Percentiles rank a stretch among this genome's conserved stretches.
Conservation (phyloP, 2,329 filamentous ascomycete genomes). For the Capronia americana region DNA sequence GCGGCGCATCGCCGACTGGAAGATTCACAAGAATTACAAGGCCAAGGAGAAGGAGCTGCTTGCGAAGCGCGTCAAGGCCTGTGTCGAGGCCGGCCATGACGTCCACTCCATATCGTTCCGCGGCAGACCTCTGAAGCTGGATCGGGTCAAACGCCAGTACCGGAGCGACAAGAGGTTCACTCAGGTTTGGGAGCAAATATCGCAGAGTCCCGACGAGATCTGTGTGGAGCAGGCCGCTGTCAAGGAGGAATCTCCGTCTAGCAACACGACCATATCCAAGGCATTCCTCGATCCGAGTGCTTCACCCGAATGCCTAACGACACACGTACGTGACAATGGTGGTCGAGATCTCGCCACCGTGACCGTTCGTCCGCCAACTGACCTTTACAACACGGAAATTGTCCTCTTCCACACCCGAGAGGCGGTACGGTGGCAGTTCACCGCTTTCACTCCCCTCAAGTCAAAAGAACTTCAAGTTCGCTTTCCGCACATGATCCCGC, state of each 20-base stretch:
- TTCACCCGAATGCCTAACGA: conserved; percentile 7
- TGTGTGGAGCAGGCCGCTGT: conserved; percentile 12
- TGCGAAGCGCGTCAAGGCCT: conserved; percentile 30
- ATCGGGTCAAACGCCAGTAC: conserved; percentile 34
- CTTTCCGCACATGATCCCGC: conserved; percentile 24
- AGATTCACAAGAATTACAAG: conserved; percentile 36
- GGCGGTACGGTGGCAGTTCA: conserved; percentile 32
- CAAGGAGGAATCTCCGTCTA: conserved; percentile 29
- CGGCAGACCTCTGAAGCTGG: conserved; percentile 31
- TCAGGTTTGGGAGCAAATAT: conserved; percentile 28
- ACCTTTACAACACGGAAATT: conserved; percentile 20
- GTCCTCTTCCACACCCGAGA: conserved; percentile 29
- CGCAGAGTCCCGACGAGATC: conserved; percentile 28
- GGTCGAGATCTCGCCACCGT: neutral
- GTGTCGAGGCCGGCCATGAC: conserved; percentile 28
- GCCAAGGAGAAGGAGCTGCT: conserved; percentile 32
- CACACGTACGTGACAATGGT: neutral
- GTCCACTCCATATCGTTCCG: conserved; percentile 31
- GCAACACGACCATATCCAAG: neutral
- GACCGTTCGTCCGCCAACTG: conserved; percentile 24
- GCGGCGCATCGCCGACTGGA: conserved; percentile 32
- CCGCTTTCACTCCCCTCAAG: conserved; percentile 27
- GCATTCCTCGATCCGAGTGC: conserved; percentile 7
- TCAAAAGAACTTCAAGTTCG: conserved; percentile 26
- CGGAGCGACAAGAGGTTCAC: conserved; percentile 31